phyloP scores from a whole-genome alignment of 805 yeast genomes.

The Kluyveromyces nonfermentans region DNA sequence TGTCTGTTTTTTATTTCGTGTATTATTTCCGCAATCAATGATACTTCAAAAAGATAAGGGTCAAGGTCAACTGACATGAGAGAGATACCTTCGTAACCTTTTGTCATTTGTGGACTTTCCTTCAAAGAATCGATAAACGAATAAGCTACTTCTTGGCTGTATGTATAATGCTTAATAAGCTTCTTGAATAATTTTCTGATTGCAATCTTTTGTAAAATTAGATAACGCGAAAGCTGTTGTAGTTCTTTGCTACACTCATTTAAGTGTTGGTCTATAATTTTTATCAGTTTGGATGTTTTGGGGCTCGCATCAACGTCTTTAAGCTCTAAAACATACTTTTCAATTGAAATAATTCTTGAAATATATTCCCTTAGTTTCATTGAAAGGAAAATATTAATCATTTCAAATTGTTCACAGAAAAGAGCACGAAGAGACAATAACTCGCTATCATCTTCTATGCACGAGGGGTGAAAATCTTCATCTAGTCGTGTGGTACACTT shows the following conservation, averaged over 20 bases:
- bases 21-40: slow-evolving; percentile 35
- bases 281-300: slow-evolving; percentile 10
- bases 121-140: slow-evolving; percentile 11
- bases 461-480: slow-evolving; percentile 1
- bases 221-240: slow-evolving; percentile 46
- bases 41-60: slow-evolving; percentile 39
- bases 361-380: slow-evolving; percentile 25
- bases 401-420: slow-evolving; percentile 20
- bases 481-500: slow-evolving; percentile 35
- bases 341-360: slow-evolving; percentile 21
- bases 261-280: slow-evolving; percentile 12
- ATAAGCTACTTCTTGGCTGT: slow-evolving; percentile 8
- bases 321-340: slow-evolving; percentile 16
- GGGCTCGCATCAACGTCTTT: slow-evolving; percentile 3
- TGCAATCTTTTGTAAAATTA: slow-evolving; percentile 53
- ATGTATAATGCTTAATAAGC: slow-evolving; percentile 23
- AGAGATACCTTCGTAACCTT: slow-evolving; percentile 34
- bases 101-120: slow-evolving; percentile 9
- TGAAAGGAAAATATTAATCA: slow-evolving; percentile 20
- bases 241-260: slow-evolving; percentile 29
- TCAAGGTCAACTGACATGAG: slow-evolving; percentile 42
- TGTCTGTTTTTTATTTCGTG: slow-evolving; percentile 11
- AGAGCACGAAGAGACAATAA: slow-evolving; percentile 6
- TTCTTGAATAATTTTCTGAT: slow-evolving; percentile 52
- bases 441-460: slow-evolving; percentile 5